These are phyloP conservation scores for Penicillium desertorum DNA, from an alignment of 495 filamentous ascomycete genomes.

Conservation along the genomic window DNA sequence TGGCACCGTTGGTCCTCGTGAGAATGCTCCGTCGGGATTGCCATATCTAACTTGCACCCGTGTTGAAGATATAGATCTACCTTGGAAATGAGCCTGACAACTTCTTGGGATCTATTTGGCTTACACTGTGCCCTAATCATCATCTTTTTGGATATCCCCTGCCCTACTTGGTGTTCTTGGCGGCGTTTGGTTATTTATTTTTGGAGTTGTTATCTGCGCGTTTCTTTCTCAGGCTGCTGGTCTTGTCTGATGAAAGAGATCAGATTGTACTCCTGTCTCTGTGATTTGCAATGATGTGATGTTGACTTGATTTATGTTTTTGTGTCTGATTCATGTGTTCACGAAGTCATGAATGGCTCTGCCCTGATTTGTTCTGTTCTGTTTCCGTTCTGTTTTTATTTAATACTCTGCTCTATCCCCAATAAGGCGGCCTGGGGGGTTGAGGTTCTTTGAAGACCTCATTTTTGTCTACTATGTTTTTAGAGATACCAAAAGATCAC, in stretches of 20 bases:
- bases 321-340: slow-evolving; percentile 21
- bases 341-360: slow-evolving; percentile 26
- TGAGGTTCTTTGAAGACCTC: not conserved
- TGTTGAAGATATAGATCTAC: slow-evolving; percentile 73
- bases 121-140: not conserved
- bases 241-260: slow-evolving; percentile 2
- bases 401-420: not conserved
- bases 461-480: slow-evolving; percentile 1
- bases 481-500: slow-evolving; percentile 3
- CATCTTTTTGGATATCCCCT: slow-evolving; percentile 5
- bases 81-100: slow-evolving; percentile 56
- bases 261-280: slow-evolving; percentile 11
- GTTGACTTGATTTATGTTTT: slow-evolving; percentile 18
- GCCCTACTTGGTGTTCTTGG: slow-evolving; percentile 1
- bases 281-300: slow-evolving; percentile 22
- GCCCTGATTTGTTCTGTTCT: not conserved
- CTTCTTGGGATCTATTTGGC: not conserved
- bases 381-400: not conserved
- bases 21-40: slow-evolving; percentile 39
- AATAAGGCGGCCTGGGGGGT: too few species aligned
- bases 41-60: slow-evolving; percentile 80
- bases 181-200: slow-evolving; percentile 3
- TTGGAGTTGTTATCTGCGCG: not conserved
- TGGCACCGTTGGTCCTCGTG: slow-evolving; percentile 7
- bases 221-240: slow-evolving; percentile 20